Evolutionary conservation across 805 yeast species (phyloP), one percentile per base, ranked within the genome.

Genomic region (Allodekkera sacchari): DNA sequence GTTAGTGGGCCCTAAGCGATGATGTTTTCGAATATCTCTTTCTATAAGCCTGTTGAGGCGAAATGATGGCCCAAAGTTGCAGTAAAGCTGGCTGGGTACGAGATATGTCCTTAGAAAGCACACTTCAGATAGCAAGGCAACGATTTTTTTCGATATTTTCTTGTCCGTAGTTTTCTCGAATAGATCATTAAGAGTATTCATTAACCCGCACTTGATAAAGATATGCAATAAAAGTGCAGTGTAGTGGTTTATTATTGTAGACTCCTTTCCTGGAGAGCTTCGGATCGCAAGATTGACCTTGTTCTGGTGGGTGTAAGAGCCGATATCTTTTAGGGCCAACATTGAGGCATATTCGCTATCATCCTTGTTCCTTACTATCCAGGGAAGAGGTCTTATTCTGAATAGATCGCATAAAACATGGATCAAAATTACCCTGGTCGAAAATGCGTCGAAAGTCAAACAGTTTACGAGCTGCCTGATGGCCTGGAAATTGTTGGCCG

Each of bases 351-450:
- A 29, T 16, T 40, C 42, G 31, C 39, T 30, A 7, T 22, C 31
- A 4, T 23, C 25, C 13, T 50, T 47, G 7, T 30, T 36, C 5
- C 32, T 25, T 6, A 30, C 35, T 11, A 50, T 36, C 79, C 82
- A 74, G 0, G 81, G 71, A 13, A 80, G 54, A 1, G 74, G 61
- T 45, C 64, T 64, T 10, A 83, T 72, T 35, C 77, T 57, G 27
- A 92, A 59, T 4, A 81, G 57, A 45, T 82, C 88, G 27, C 77
- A 66, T 25, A 88, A 63, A 3, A 87, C 63, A 45, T 84, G 94
- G 41, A 89, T 58, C 12, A 88, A 50, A 18, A 75, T 70, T 22
- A 72, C 77, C 25, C 83, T 70, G 4, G 78, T 55, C 23, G 64
- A 52, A 2, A 73, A 63, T 8, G 74, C 68, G n/a, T 74, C 75